A percentile compares a stretch with the other conserved stretches of the same genome.
These are phyloP conservation scores for Trichothecium roseum DNA, from an alignment of 2,329 filamentous ascomycete genomes.

Conservation along the genomic window DNA sequence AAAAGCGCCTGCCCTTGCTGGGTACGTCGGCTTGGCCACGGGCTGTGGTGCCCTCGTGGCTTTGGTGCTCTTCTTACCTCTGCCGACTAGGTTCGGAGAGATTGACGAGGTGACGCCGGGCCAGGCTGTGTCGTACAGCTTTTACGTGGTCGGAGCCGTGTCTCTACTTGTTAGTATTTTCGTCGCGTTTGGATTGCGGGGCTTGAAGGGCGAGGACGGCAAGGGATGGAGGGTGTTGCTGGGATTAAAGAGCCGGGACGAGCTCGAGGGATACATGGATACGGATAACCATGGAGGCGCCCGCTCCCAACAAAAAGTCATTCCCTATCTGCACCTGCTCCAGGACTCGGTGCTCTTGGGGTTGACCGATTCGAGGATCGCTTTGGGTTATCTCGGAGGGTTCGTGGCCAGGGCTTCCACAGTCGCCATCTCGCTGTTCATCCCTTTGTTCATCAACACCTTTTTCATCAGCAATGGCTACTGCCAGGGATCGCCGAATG, in stretches of 20 bases:
- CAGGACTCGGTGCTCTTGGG: conserved; percentile 58
- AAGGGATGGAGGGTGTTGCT: conserved; percentile 60
- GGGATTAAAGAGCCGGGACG: conserved; percentile 21
- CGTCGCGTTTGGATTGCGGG: conserved; percentile 68
- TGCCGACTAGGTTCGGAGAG: conserved; percentile 70
- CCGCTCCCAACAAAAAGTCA: conserved; percentile 18
- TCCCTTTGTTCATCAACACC: conserved; percentile 85
- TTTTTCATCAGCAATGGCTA: conserved; percentile 77
- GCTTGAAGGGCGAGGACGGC: conserved; percentile 60
- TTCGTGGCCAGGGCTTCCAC: conserved; percentile 93
- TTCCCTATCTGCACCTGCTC: conserved; percentile 51
- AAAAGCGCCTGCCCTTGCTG: conserved; percentile 60
- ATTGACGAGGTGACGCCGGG: conserved; percentile 61
- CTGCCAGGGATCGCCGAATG: conserved; percentile 57
- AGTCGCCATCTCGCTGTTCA: conserved; percentile 89
- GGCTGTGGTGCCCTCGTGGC: conserved; percentile 86
- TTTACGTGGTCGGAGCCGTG: conserved; percentile 72
- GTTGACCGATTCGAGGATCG: conserved; percentile 66
- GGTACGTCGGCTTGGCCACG: conserved; percentile 84
- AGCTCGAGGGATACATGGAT: conserved; percentile 1
- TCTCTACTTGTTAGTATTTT: conserved; percentile 62
- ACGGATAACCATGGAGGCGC: neutral
- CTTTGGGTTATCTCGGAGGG: conserved; percentile 81
- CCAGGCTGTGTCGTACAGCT: conserved; percentile 70
- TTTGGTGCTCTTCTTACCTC: conserved; percentile 69